Conservation (phyloP, 208 protist genomes). For the Wallacemonas sp. region DNA sequence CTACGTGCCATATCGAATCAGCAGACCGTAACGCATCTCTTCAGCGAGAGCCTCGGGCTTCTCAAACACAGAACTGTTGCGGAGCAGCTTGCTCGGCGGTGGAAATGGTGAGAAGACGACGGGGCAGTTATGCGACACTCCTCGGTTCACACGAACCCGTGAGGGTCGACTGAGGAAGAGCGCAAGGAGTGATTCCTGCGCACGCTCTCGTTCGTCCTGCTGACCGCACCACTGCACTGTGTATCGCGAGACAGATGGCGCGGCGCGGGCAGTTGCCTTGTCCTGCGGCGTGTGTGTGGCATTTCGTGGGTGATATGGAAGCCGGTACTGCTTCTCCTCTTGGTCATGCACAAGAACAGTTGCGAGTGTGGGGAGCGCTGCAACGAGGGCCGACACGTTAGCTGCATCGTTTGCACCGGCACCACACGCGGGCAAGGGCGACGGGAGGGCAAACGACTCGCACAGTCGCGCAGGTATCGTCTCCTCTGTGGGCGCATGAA, state of each 20-base stretch:
- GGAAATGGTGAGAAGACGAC: conserved; percentile 7
- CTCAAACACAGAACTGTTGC: neutral
- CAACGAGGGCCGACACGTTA: no score
- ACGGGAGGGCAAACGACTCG: no score
- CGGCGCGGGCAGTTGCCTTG: no score
- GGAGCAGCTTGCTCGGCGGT: neutral
- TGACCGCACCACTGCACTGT: neutral
- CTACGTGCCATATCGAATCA: neutral
- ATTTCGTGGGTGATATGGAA: neutral
- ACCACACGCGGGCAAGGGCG: no score
- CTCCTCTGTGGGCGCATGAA: neutral
- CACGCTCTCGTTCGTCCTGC: neutral
- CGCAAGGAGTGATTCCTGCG: neutral
- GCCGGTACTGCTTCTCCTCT: conserved; percentile 4
- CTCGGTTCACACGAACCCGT: no score
- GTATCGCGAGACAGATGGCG: no score
- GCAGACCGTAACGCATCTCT: conserved; percentile 9
- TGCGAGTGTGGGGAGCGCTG: no score
- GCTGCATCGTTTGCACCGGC: no score
- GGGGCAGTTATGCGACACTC: no score
- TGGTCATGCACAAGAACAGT: conserved; percentile 10
- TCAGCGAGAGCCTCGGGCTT: neutral
- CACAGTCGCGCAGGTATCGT: no score
- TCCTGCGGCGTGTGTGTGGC: no score
- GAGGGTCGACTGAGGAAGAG: neutral